Evolutionary conservation across 1,284 basidiomycete genomes (phyloP), one percentile per base, ranked within the genome.

Genomic region (Dichomitus squalens): DNA sequence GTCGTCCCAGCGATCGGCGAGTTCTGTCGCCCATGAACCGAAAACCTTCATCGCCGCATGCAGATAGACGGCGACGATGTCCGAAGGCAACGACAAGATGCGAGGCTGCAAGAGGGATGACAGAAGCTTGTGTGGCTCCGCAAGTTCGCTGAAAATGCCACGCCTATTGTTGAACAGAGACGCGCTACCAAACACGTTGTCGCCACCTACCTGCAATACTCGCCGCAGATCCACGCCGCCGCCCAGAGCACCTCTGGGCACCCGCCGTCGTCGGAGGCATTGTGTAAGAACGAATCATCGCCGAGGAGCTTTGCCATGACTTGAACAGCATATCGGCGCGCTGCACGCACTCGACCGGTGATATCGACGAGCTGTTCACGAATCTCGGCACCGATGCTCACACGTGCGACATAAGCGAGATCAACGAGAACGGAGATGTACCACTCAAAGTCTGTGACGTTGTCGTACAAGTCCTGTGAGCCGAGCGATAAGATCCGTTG

Each of bases 381-480:
- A 58, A 97, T 88, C 65, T 87, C 82, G 0, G 75, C 65, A 0
- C 93, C 94, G 33, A 96, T 79, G 66, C 90, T 78, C 44, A 88
- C 92, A 40, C 85, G 85, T 43, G 90, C 90, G 43, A 98, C 82
- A 69, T 95, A 93, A 0, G 92, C 86, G 2, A 99, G 81, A 66
- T 97, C 93, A 44, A 97, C 83, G 23, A 98, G 85, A 3, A 96
- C 93, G 7, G 95, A 96, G 25, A 98, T 79, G 70, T 95, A 97
- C 97, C 97, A 99, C 67, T 96, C 90, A 69, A 98, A 98, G 74
- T 98, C 95, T 36, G 82, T 81, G 35, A 99, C 83, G 68, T 96
- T 90, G 53, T 88, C 86, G 68, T 97, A 99, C 7, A 90, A 89
- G 55, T 90, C 87, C 58, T 85, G 82, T 5, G 91, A 88, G 59